Evolutionary conservation across 768 basidiomycete genomes (phyloP), one percentile per base, ranked within the genome.

Genomic region (Russula olivacea): DNA sequence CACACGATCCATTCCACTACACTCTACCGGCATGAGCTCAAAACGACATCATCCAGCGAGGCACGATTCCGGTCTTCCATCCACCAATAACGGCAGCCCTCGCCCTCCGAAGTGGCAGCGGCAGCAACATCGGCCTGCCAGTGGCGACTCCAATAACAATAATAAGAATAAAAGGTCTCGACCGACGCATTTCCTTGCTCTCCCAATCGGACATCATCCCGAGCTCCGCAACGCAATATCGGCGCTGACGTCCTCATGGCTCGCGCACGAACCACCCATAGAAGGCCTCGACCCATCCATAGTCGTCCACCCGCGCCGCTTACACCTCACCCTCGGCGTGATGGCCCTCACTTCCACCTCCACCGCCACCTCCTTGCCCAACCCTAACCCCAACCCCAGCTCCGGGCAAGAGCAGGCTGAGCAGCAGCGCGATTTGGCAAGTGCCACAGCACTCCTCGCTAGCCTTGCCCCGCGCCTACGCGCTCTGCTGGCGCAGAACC

Each of bases 261-360:
- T 77, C 10, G 58, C 55, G 4, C 58, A 66, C 28, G 59, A 62
- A 4, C 76, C 76, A 0, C 63, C 74, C 8, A 75, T 78, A 25
- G 66, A 72, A 0, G 89, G 89, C 0, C 75, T 91, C 4, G 85
- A 91, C 72, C 69, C 68, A 10, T 77, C 80, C 3, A 82, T 91
- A 66, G 72, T 87, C 58, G 78, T 89, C 59, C 76, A 76, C 9
- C 73, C 80, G 0, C 77, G 80, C 12, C 72, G 89, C n/a, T 73
- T 91, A 49, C 89, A 91, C 71, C 73, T 91, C 61, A 91, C 89
- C 0, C 74, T 91, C 2, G 89, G 88, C 1, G 87, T 89, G 1
- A 87, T 91, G 85, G 74, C 80, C 0, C 82, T 90, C 38, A n/a
- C 43, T 3, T 28, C 28, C 4, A 2, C 28, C 28, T 28, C 28